Evolutionary conservation across 1,284 basidiomycete species (phyloP), one percentile per base, ranked within the genome.

Genomic region (Sanghuangporus weigelae): DNA sequence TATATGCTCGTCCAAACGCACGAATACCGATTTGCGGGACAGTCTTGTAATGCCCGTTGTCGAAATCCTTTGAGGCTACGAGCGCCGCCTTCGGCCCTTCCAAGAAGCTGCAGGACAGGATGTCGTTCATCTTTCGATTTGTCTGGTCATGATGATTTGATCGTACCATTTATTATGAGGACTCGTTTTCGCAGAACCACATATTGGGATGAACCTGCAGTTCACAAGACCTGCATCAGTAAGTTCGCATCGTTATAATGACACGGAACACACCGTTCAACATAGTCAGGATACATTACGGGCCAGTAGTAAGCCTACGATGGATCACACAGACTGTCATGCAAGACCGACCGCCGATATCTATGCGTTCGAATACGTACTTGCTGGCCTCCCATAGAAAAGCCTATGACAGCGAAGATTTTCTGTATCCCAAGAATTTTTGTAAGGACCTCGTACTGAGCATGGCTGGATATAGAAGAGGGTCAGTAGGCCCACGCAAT

Each of bases 41-140:
- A 5, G 71, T 70, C 60, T 73, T 80, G 70, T 86, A 86, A 65
- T 84, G 79, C 0, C 84, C 84, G 56, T 78, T 69, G 7, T 84
- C 74, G 70, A 84, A 86, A 68, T 85, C 84, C 65, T 79, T 81
- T 5, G 84, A 85, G n/a, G 81, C 79, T 0, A 76, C 68, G 54
- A 86, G 73, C 1, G 84, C 83, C 0, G 81, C 77, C 68, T 83
- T 85, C 4, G 82, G 82, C 0, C 85, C 84, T 70, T 87, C 84
- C 23, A 86, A 70, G 74, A 86, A 85, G 69, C 83, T 84, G 50
- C 38, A 19, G 21, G 10, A 46, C 38, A 38, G 59, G 8, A 56
- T 48, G 11, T 2, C 44, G 51, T 39, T 36, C 53, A 46, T 26
- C 31, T 11, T 11, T 23, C 51, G 7, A 40, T 19, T 7, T 65